Conservation (phyloP, 1,284 basidiomycete species). For the Naganishia liquefaciens region DNA sequence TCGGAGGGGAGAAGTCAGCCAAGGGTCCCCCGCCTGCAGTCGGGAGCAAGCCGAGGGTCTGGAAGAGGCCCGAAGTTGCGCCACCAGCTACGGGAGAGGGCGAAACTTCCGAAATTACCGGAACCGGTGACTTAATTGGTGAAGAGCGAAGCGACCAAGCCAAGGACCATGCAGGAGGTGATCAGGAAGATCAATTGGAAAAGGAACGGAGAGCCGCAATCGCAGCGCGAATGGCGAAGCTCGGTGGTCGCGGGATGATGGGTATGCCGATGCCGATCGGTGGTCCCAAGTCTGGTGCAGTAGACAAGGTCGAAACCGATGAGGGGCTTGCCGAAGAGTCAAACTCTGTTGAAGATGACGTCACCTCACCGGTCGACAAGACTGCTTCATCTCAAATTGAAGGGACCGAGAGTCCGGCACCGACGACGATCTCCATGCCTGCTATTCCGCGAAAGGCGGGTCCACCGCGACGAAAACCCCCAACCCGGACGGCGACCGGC, state of each 20-base stretch:
- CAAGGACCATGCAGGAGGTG: conserved; percentile 43
- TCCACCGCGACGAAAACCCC: conserved; percentile 31
- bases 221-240: conserved; percentile 56
- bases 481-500: conserved; percentile 6
- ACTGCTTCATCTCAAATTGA: not conserved
- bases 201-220: conserved; percentile 55
- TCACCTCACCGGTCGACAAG: not conserved
- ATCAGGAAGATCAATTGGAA: conserved; percentile 52
- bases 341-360: not conserved
- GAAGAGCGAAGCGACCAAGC: conserved; percentile 35
- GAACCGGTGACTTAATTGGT: conserved; percentile 28
- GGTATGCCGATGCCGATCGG: conserved; percentile 39
- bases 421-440: conserved; percentile 35
- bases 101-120: too few relatives aligned
- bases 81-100: conserved; percentile 35
- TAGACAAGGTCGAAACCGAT: not conserved
- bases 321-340: not conserved
- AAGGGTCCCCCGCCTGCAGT: conserved; percentile 61
- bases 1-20: conserved; percentile 48
- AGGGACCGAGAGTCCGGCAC: not conserved
- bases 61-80: conserved; percentile 61
- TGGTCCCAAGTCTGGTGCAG: conserved; percentile 34
- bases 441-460: conserved; percentile 37
- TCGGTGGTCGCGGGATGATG: conserved; percentile 55
- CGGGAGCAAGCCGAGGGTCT: conserved; percentile 69